Base-by-base conservation (phyloP, 345 rosid species). In the Orychophragmus violaceus region DNA sequence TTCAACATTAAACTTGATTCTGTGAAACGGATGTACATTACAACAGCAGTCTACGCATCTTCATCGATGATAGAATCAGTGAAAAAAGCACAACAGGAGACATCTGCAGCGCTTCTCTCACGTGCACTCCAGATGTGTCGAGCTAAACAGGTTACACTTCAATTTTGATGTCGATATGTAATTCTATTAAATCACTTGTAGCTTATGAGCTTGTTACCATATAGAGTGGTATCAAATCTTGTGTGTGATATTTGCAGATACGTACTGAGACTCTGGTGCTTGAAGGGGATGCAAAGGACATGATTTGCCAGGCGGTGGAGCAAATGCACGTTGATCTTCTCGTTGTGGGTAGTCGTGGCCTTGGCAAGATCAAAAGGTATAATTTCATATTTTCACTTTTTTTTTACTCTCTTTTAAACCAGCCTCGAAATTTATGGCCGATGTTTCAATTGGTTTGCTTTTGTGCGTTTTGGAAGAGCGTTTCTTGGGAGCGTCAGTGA, bases 401-500 rank as follows among this genome's bases (percentile, higher is more conserved):
- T n/a, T 12, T 14, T 41, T 6, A 14, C 9, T 0, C 12, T 17
- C 9, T 14, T 1, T 41, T 14, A 16, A 41, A 33, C n/a, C 6
- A 5, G 12, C 24, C n/a, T 9, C n/a, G 9, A 30, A 14, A 37
- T 21, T 14, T 18, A 0, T 42, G 24, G 44, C 39, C 8, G 37
- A 2, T 39, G 59, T 6, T 41, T 13, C 12, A 3, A 27, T 22
- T 8, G 54, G 46, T 37, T 37, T 36, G 21, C 10, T n/a, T 19
- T 49, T 59, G 23, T 52, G 35, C 50, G 32, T 44, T 53, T 53
- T 0, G 48, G 64, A 82, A 84, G 93, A 76, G 91, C 97, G 14
- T 78, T 92, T 32, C 17, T 86, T 54, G 95, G 98, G 28, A 89
- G 95, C 32, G 89, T 84, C 35, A 92, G 93, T 72, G 94, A 92